These are phyloP conservation scores for Umbelopsis vinacea DNA, from an alignment of 192 early-diverging fungal genomes.

Conservation along the genomic window DNA sequence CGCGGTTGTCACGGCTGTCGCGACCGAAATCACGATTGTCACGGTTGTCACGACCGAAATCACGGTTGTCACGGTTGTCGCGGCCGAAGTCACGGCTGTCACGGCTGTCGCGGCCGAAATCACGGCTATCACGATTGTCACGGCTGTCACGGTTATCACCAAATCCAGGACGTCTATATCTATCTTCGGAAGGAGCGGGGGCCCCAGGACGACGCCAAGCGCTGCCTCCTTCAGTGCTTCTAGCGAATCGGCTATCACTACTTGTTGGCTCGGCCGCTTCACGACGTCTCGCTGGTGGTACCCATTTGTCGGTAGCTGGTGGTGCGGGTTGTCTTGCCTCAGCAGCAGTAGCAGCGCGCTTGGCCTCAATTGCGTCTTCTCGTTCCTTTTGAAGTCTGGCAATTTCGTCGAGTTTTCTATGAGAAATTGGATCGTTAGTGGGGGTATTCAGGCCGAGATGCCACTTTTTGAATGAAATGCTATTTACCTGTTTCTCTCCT, in stretches of 20 bases:
- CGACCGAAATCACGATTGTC: background rate
- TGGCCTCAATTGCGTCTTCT: conserved; percentile 55
- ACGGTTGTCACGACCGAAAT: background rate
- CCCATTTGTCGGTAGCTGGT: background rate
- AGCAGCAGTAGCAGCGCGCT: conserved; percentile 9
- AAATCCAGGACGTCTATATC: conserved; percentile 11
- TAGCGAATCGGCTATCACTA: conserved; percentile 1
- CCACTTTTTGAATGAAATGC: too few relatives aligned
- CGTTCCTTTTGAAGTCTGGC: conserved; percentile 52
- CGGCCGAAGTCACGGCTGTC: background rate
- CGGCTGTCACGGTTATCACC: background rate
- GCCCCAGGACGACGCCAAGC: conserved; percentile 14
- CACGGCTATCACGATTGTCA: background rate
- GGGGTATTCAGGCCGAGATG: background rate
- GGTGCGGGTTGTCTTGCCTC: conserved; percentile 2
- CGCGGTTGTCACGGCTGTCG: too few relatives aligned
- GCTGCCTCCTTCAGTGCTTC: conserved; percentile 20
- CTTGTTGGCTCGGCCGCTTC: background rate
- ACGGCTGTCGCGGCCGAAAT: background rate
- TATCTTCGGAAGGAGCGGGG: conserved; percentile 21
- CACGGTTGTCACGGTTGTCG: background rate
- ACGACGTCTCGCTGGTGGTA: background rate
- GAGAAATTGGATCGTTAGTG: background rate
- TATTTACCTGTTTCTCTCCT: conserved; percentile 30
- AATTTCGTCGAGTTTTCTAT: conserved; percentile 51